Conservation (phyloP, 352 stramenopile genomes). For the Pythium catenulatum region DNA sequence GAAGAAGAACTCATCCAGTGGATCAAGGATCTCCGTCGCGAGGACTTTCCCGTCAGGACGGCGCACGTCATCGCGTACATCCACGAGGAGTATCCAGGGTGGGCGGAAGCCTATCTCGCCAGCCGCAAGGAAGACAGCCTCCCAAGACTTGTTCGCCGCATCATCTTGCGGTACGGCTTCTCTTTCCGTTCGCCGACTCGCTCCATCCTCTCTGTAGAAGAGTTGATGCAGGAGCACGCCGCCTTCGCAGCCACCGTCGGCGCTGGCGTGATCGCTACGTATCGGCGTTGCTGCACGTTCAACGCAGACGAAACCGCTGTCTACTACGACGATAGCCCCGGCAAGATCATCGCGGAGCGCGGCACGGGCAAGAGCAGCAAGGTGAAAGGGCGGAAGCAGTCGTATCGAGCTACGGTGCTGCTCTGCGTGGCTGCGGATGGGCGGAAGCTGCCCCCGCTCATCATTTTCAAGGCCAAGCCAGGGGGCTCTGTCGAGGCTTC, state of each 20-base stretch:
- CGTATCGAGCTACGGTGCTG: constrained; percentile 38
- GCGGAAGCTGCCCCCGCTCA: constrained; percentile 39
- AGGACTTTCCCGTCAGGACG: constrained; percentile 54
- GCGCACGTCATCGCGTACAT: constrained; percentile 43
- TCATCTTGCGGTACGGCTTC: constrained; percentile 36
- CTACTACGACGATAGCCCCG: constrained; percentile 42
- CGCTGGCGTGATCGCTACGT: background rate
- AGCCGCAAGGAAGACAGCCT: constrained; percentile 27
- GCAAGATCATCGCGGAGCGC: constrained; percentile 38
- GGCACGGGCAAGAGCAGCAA: constrained; percentile 56
- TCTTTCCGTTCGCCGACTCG: constrained; percentile 42
- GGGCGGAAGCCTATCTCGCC: constrained; percentile 29
- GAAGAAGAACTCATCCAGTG: constrained; percentile 54
- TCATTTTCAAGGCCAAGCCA: constrained; percentile 48
- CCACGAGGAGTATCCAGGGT: constrained; percentile 37
- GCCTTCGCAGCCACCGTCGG: background rate
- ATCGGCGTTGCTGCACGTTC: constrained; percentile 16
- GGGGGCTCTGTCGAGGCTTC: constrained; percentile 44
- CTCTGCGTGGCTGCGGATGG: constrained; percentile 39
- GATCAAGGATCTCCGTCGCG: constrained; percentile 53
- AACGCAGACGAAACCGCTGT: constrained; percentile 55
- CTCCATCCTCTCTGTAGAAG: constrained; percentile 27
- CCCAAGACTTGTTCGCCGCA: constrained; percentile 18
- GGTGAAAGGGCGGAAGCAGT: constrained; percentile 62
- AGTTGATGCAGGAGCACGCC: constrained; percentile 31